A percentile compares a stretch with the other conserved stretches of the same genome.
phyloP scores from a whole-genome alignment of 2,329 filamentous ascomycete genomes.

The Xylaria sp. region DNA sequence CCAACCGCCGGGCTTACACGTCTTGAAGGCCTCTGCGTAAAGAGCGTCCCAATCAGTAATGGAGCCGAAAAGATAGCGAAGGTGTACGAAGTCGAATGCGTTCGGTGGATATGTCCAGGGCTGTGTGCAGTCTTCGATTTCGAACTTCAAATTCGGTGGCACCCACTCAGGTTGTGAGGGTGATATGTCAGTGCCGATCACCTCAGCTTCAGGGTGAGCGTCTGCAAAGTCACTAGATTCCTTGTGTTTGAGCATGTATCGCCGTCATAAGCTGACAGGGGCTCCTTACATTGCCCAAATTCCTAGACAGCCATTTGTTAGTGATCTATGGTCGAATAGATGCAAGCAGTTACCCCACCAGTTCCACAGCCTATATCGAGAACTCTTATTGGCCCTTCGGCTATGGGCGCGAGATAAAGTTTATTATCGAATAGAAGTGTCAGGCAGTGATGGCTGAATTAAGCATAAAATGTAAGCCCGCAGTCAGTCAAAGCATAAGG shows the following conservation, averaged over 20 bases:
- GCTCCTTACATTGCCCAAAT: slow-evolving; percentile 51
- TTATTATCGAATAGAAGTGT: slow-evolving; percentile 47
- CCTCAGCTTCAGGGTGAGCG: slow-evolving; percentile 57
- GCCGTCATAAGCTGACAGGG: slow-evolving; percentile 3
- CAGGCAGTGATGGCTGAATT: slow-evolving; percentile 46
- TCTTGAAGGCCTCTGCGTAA: slow-evolving; percentile 59
- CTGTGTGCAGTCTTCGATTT: slow-evolving; percentile 69
- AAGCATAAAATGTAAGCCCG: slow-evolving; percentile 9
- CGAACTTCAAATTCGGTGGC: slow-evolving; percentile 70
- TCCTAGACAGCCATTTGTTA: slow-evolving; percentile 36
- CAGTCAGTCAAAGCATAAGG: background rate
- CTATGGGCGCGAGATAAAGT: slow-evolving; percentile 49
- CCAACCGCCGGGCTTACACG: slow-evolving; percentile 60
- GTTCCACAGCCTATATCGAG: slow-evolving; percentile 53
- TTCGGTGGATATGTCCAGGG: slow-evolving; percentile 54
- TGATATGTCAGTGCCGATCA: slow-evolving; percentile 65
- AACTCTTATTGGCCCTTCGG: slow-evolving; percentile 45
- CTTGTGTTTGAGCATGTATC: slow-evolving; percentile 10
- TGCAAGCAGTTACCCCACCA: slow-evolving; percentile 40
- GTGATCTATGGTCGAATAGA: background rate
- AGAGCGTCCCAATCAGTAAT: slow-evolving; percentile 64
- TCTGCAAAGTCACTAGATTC: slow-evolving; percentile 58
- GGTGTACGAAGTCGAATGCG: slow-evolving; percentile 66
- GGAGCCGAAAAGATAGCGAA: slow-evolving; percentile 62
- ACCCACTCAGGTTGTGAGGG: slow-evolving; percentile 67